phyloP scores from a whole-genome alignment of 352 stramenopile genomes.

The Phytophthora pinifolia region DNA sequence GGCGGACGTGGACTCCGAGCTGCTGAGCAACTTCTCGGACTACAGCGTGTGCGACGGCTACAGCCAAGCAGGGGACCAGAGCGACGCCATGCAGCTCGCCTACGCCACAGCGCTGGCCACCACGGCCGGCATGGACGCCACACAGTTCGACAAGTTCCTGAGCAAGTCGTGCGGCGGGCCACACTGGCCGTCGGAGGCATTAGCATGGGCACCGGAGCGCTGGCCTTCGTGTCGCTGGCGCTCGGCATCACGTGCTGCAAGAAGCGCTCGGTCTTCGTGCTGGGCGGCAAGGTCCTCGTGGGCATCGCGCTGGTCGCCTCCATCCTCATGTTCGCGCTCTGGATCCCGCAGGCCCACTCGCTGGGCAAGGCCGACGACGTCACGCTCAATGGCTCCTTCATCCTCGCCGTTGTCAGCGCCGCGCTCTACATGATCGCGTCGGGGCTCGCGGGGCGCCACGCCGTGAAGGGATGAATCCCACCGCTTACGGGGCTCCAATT shows the following conservation, averaged over 20 bases:
- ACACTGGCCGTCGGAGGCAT: slow-evolving; percentile 51
- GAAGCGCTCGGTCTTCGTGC: slow-evolving; percentile 63
- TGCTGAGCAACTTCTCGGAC: slow-evolving; percentile 50
- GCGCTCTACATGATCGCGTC: slow-evolving; percentile 49
- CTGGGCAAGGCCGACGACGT: slow-evolving; percentile 64
- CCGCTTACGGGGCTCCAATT: too few relatives aligned
- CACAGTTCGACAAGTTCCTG: slow-evolving; percentile 62
- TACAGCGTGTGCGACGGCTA: slow-evolving; percentile 65
- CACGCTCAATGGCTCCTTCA: slow-evolving; percentile 54
- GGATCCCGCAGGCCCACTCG: slow-evolving; percentile 52
- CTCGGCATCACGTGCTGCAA: slow-evolving; percentile 75
- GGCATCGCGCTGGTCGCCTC: slow-evolving; percentile 41
- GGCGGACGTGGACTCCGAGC: slow-evolving; percentile 29
- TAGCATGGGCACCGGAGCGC: slow-evolving; percentile 36
- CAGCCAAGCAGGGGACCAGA: slow-evolving; percentile 29
- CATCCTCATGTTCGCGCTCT: slow-evolving; percentile 60
- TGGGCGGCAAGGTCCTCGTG: slow-evolving; percentile 44
- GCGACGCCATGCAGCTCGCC: slow-evolving; percentile 25
- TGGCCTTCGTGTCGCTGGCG: slow-evolving; percentile 53
- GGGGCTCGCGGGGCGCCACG: slow-evolving; percentile 34
- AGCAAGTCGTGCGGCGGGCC: slow-evolving; percentile 51
- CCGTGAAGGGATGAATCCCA: slow-evolving; percentile 13
- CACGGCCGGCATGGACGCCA: slow-evolving; percentile 46
- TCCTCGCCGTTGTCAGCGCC: slow-evolving; percentile 48
- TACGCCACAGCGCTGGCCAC: slow-evolving; percentile 40